Evolutionary conservation across 2,329 filamentous ascomycete species (phyloP), one percentile per base, ranked within the genome.

Genomic region (Aspergillus sojae): DNA sequence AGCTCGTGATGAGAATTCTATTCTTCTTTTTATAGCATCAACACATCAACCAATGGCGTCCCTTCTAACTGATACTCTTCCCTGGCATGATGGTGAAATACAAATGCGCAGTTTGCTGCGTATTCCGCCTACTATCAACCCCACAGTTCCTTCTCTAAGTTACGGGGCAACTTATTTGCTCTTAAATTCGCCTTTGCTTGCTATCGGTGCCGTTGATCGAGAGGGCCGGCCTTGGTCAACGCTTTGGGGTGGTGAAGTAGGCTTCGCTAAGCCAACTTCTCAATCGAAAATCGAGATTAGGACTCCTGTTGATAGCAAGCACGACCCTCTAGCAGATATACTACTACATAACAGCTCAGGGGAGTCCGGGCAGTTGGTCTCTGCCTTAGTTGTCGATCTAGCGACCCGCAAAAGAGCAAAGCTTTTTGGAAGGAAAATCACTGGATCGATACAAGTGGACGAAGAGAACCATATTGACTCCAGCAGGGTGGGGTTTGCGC

Each of bases 151-250:
- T 0, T 87, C 87, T 59, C 83, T 95, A 1, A 87, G 87, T 0
- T 81, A 83, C 5, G 82, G 86, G 19, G 89, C 89, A 26, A 86
- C 82, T 1, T 80, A 83, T 65, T 84, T 91, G 65, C 82, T 93
- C 3, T 81, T 84, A 57, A 78, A 79, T 19, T 88, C 87, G 0
- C 88, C 91, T 0, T 81, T 95, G 9, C 81, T 95, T 16, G 91
- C 91, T 0, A 78, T 96, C 21, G 92, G 92, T 1, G 86, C 91
- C 0, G 78, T 94, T 1, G 92, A 95, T 71, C 76, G 79, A 2
- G 71, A 87, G 23, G 84, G 85, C 2, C 80, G 86, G 23, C 91
- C 91, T 1, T 96, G 92, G 92, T 90, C 89, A 19, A 90, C 90
- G 0, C 66, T 96, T 9, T 91, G 90, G 87, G 91, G 91, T n/a